These are phyloP conservation scores for Pythium folliculosum DNA, from an alignment of 352 stramenopile species.

Conservation along the genomic window DNA sequence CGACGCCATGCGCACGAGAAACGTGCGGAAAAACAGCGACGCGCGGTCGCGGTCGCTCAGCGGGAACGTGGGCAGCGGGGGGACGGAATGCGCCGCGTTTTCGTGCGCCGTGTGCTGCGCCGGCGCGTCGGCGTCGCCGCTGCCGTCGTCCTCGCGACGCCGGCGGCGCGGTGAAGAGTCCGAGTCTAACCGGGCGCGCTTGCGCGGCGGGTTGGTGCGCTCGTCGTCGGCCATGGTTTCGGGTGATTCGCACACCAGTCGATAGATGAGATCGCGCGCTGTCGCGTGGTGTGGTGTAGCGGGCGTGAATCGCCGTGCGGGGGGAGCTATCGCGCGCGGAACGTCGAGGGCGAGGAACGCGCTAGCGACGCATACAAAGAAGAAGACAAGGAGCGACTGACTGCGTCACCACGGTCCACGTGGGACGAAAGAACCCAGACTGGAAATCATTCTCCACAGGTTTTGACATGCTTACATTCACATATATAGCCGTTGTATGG, in stretches of 20 bases:
- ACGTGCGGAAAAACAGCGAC: slow-evolving; percentile 28
- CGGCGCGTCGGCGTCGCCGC: slow-evolving; percentile 14
- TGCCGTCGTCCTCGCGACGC: slow-evolving; percentile 25
- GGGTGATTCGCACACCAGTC: slow-evolving; percentile 17
- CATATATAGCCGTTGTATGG: background rate
- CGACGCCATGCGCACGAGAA: slow-evolving; percentile 27
- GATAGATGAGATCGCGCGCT: slow-evolving; percentile 8
- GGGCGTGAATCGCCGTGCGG: background rate
- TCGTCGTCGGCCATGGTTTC: slow-evolving; percentile 34
- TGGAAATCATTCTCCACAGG: slow-evolving; percentile 8
- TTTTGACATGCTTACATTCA: slow-evolving; percentile 10
- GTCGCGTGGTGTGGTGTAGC: slow-evolving; percentile 14
- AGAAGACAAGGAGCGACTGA: slow-evolving; percentile 3
- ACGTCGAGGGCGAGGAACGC: background rate
- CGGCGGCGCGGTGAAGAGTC: slow-evolving; percentile 30
- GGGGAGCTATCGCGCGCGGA: slow-evolving; percentile 10
- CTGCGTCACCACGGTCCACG: slow-evolving; percentile 8
- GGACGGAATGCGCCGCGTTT: background rate
- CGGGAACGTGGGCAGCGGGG: slow-evolving; percentile 34
- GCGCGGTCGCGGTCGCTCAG: slow-evolving; percentile 29
- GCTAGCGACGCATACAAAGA: slow-evolving; percentile 16
- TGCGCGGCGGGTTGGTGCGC: slow-evolving; percentile 35
- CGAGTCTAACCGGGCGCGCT: slow-evolving; percentile 35
- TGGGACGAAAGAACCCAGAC: slow-evolving; percentile 25
- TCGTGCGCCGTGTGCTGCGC: background rate